Percentiles rank a stretch among this genome's conserved stretches.
Evolutionary conservation across 1,284 basidiomycete species (phyloP).

Genomic region (Lentinus polychrous): DNA sequence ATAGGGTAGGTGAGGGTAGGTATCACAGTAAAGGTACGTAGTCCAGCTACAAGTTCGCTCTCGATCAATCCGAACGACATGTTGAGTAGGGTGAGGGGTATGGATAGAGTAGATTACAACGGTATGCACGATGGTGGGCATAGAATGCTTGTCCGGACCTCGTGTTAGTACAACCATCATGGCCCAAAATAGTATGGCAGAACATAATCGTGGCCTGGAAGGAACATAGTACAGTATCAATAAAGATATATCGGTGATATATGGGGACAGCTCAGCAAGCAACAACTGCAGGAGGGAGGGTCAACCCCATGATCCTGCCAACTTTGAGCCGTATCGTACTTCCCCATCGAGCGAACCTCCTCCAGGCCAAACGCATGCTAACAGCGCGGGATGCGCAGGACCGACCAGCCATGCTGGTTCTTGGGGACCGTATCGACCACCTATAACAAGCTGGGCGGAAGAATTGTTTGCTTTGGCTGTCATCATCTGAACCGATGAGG

Average conservation of each 20-base stretch:
- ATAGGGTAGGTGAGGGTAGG: neutral
- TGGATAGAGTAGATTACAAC: too few relatives aligned
- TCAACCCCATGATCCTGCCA: neutral
- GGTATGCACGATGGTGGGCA: too few relatives aligned
- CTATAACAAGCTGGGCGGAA: neutral
- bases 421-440: neutral
- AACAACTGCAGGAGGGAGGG: constrained; percentile 1
- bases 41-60: too few relatives aligned
- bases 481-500: neutral
- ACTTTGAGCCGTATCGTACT: neutral
- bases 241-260: too few relatives aligned
- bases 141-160: too few relatives aligned
- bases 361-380: neutral
- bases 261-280: neutral
- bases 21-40: neutral
- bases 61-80: too few relatives aligned
- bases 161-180: too few relatives aligned
- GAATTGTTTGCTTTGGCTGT: neutral
- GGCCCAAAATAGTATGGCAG: too few relatives aligned
- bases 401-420: neutral
- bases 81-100: too few relatives aligned
- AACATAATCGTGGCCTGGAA: too few relatives aligned
- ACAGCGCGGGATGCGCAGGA: neutral
- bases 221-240: too few relatives aligned
- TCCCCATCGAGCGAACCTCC: neutral